These are phyloP conservation scores for Tolypocladium amazonense DNA, from an alignment of 2,329 filamentous ascomycete species.

Conservation along the genomic window DNA sequence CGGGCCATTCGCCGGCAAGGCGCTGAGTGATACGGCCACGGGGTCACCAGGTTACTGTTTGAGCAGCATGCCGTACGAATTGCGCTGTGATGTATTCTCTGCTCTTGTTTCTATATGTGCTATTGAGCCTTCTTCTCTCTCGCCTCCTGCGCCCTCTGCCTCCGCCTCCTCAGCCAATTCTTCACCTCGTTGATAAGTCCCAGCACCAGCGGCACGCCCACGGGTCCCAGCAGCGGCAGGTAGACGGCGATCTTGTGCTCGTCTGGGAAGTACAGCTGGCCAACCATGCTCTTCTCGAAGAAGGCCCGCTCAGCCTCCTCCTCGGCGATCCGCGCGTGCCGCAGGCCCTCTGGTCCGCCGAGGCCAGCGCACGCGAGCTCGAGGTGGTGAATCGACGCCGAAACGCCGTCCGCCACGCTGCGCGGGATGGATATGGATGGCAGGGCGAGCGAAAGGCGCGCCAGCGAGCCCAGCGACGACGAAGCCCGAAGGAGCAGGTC, in stretches of 20 bases:
- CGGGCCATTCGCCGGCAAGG: neutral
- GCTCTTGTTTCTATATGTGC: neutral
- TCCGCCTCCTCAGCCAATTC: constrained; percentile 41
- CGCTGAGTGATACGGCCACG: neutral
- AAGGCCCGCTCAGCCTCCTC: constrained; percentile 86
- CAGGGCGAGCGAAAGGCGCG: constrained; percentile 72
- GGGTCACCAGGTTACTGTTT: neutral
- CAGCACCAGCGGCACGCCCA: constrained; percentile 83
- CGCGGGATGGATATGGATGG: constrained; percentile 85
- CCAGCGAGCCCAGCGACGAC: constrained; percentile 86
- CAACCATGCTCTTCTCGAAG: constrained; percentile 98
- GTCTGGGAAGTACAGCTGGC: constrained; percentile 95
- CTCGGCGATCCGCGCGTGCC: constrained; percentile 76
- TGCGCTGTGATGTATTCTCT: neutral
- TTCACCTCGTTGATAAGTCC: constrained; percentile 73
- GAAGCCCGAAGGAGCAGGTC: constrained; percentile 82
- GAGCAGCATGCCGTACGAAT: too few species aligned
- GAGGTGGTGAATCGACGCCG: constrained; percentile 68
- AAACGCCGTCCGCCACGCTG: constrained; percentile 76
- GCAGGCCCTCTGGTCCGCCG: constrained; percentile 54
- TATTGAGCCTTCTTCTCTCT: neutral
- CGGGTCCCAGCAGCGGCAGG: constrained; percentile 77
- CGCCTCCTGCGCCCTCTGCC: constrained; percentile 29
- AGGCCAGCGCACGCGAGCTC: constrained; percentile 66
- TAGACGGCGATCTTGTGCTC: constrained; percentile 98